These are phyloP conservation scores for Trametes elegans DNA, from an alignment of 768 basidiomycete genomes.

Conservation along the genomic window DNA sequence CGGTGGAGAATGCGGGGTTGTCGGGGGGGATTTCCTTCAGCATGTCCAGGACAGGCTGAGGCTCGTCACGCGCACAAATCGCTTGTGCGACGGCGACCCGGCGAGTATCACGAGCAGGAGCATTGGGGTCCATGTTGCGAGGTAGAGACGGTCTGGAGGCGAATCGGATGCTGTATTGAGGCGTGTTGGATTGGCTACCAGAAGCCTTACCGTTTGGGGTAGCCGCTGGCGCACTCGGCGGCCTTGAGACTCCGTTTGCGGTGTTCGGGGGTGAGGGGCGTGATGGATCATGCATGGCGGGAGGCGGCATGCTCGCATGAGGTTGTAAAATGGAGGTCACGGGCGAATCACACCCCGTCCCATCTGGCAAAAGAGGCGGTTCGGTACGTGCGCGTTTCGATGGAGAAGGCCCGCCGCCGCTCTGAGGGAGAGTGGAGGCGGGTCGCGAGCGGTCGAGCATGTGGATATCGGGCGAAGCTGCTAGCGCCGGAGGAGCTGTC, in stretches of 20 bases:
- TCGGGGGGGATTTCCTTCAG: slow-evolving; percentile 61
- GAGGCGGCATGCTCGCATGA: slow-evolving; percentile 28
- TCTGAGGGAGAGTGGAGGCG: slow-evolving; percentile 46
- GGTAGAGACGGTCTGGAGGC: slow-evolving; percentile 62
- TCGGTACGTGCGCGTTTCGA: slow-evolving; percentile 72
- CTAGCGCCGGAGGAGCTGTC: slow-evolving; percentile 28
- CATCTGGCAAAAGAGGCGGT: slow-evolving; percentile 22
- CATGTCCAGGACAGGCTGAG: slow-evolving; percentile 55
- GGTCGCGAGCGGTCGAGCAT: slow-evolving; percentile 49
- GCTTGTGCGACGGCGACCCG: slow-evolving; percentile 61
- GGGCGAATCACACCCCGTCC: slow-evolving; percentile 13
- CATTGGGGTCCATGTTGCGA: slow-evolving; percentile 51
- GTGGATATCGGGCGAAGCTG: slow-evolving; percentile 42
- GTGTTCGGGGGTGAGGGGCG: slow-evolving; percentile 30
- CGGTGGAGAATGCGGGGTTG: slow-evolving; percentile 36
- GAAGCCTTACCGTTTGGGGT: slow-evolving; percentile 43
- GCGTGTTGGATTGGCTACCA: slow-evolving; percentile 40
- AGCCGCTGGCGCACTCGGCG: slow-evolving; percentile 41
- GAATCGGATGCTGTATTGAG: slow-evolving; percentile 53
- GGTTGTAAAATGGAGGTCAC: slow-evolving; percentile 2
- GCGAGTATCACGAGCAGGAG: slow-evolving; percentile 48
- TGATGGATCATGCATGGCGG: slow-evolving; percentile 11
- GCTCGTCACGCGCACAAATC: slow-evolving; percentile 71
- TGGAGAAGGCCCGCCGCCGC: slow-evolving; percentile 61
- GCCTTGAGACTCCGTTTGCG: slow-evolving; percentile 47